Base-by-base conservation (phyloP, 176 grass and related monocot genomes). In the Phragmites australis region DNA sequence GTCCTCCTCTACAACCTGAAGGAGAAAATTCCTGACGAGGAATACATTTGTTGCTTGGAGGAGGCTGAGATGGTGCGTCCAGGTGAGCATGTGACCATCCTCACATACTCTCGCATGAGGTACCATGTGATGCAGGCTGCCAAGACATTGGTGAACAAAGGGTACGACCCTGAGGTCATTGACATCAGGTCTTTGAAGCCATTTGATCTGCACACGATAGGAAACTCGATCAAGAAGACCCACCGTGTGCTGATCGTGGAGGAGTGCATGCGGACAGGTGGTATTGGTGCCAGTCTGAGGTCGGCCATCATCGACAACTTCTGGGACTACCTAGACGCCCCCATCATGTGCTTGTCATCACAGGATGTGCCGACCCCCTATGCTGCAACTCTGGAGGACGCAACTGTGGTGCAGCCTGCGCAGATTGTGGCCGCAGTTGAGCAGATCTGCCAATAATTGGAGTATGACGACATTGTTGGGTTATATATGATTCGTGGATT, bases 41-140 rank as follows among this genome's bases (percentile, higher is more conserved):
- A 97, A 32, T 97, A 97, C 41, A 62, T 94, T 19, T 87, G 89
- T n/a, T 92, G 79, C 74, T 75, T 94, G 39, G 94, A 93, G 77
- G 92, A 92, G 82, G 95, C 92, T 0, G 92, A 94, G 90, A 94
- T 94, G 87, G 92, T 97, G 3, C 83, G 92, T 1, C 90, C 83
- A 6, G 92, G 95, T n/a, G 88, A 94, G 65, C 92, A 93, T 26
- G 90, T 93, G 29, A 93, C 86, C 19, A 94, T 97, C 77, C 92
- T 97, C 50, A 91, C 92, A 1, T 93, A 97, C 77, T 97, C 90
- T 1, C 88, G 92, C 46, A 94, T 97, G 90, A 87, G 92, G 86
- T 94, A 97, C 87, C 95, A 94, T 77, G 92, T 94, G 75, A 97
- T 97, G 92, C 92, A 97, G 83, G 95, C 92, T 0, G 78, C 70